Evolutionary conservation across 257 asterid species (phyloP).

Genomic region (Solanum paucissectum): DNA sequence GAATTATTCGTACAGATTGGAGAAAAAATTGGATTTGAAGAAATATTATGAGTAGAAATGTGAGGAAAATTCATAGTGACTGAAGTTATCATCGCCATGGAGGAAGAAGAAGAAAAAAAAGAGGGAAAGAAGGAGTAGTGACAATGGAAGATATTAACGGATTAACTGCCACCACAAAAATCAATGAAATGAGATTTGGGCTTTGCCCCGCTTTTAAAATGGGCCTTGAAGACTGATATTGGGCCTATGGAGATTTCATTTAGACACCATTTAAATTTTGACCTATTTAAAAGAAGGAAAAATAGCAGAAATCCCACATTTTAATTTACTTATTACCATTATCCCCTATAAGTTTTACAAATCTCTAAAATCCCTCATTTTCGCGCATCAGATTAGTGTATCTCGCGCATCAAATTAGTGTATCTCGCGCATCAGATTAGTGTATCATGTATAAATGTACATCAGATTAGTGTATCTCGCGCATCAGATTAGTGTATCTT

Average conservation of each 20-base stretch:
- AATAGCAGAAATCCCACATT: too few relatives aligned
- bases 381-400: too few relatives aligned
- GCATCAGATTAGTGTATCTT: too few relatives aligned
- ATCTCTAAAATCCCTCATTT: too few relatives aligned
- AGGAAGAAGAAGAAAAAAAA: neutral
- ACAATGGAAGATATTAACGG: neutral
- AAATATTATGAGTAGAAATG: neutral
- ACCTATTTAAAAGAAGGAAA: neutral
- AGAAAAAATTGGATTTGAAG: neutral
- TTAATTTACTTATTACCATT: too few relatives aligned
- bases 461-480: too few relatives aligned
- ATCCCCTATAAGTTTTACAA: too few relatives aligned
- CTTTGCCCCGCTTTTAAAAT: neutral
- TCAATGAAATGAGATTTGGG: neutral
- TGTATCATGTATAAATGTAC: too few relatives aligned
- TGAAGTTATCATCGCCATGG: neutral
- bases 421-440: too few relatives aligned
- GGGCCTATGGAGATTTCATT: neutral
- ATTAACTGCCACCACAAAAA: constrained; percentile 1
- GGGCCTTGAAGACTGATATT: neutral
- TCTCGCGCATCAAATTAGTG: too few relatives aligned
- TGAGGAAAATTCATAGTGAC: neutral
- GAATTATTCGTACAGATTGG: neutral
- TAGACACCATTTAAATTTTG: neutral
- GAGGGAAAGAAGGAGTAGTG: neutral